Percentiles rank a stretch among this genome's conserved stretches.
phyloP scores from a whole-genome alignment of 2,329 filamentous ascomycete species.

The Rhinocladiella mackenziei region DNA sequence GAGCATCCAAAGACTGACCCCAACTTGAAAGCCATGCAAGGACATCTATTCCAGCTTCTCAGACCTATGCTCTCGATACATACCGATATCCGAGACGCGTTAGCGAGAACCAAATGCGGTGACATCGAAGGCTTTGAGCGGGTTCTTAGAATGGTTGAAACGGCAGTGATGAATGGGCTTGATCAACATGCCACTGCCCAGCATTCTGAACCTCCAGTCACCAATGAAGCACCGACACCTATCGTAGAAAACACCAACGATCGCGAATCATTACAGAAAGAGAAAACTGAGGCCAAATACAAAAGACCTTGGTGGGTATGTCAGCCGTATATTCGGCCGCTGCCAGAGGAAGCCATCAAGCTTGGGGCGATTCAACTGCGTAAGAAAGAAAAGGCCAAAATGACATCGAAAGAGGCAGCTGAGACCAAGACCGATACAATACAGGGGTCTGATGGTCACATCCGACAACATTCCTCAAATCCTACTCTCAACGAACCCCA shows the following conservation, averaged over 20 bases:
- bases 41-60: conserved; percentile 88
- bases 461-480: too few relatives aligned
- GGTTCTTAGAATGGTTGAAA: conserved; percentile 71
- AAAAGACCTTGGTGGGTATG: conserved; percentile 85
- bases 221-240: conserved; percentile 55
- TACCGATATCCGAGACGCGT: conserved; percentile 78
- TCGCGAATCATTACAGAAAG: conserved; percentile 35
- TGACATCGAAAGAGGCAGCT: conserved; percentile 25
- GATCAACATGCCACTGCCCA: conserved; percentile 15
- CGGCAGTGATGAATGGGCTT: conserved; percentile 56
- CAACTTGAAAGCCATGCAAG: conserved; percentile 78
- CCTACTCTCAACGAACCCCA: too few relatives aligned
- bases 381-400: conserved; percentile 52
- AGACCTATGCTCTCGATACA: conserved; percentile 75
- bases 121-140: conserved; percentile 74
- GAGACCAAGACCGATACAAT: conserved; percentile 10
- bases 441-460: conserved; percentile 6
- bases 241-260: conserved; percentile 54
- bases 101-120: conserved; percentile 64
- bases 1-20: conserved; percentile 42
- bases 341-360: conserved; percentile 81
- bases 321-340: conserved; percentile 78
- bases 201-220: neutral
- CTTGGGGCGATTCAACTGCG: conserved; percentile 72
- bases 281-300: conserved; percentile 62